Evolutionary conservation across 2,329 filamentous ascomycete species (phyloP), one percentile per base, ranked within the genome.

Genomic region (Pezicula rhizophila): DNA sequence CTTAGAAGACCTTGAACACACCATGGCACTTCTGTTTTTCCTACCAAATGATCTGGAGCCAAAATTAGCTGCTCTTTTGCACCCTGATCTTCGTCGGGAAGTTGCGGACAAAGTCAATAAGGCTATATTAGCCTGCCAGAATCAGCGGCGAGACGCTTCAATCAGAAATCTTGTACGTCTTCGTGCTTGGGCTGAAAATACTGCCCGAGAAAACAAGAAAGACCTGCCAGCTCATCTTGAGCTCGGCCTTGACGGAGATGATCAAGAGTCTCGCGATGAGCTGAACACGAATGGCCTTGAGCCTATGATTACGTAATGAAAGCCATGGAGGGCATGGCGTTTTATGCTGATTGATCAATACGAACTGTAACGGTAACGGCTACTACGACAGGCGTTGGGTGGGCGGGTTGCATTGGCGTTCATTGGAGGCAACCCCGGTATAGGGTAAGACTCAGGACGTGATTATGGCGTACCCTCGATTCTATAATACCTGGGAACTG

Each of bases 71-170:
- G 80, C 81, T 42, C 74, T 99, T 25, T 73, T 99, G 15, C 79
- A 95, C 57, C 87, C 91, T 2, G 78, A 82, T 42, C 76, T 97
- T 40, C 83, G 93, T 52, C 82, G 84, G 57, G 80, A 85, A 39
- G 90, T 96, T n/a, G 93, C 93, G 4, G 84, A 84, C 52, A 79
- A 79, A 58, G 93, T 99, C 47, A 99, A 99, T 64, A 84, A 90
- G 67, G 89, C 90, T 10, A 89, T 99, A 46, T 71, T 97, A 23
- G 75, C 79, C 48, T 82, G 78, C 45, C 85, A 91, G 63, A 84
- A 85, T 18, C 75, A 82, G 57, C 77, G 83, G 53, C 80, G 85
- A 52, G 89, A 96, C 66, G 86, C 91, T 11, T 86, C 88, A 23
- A 88, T 99, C 55, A 79, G 87, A 48, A 81, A 87, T 55, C 75